Evolutionary conservation across 345 rosid genomes (phyloP).

Genomic region (Populus davidiana): DNA sequence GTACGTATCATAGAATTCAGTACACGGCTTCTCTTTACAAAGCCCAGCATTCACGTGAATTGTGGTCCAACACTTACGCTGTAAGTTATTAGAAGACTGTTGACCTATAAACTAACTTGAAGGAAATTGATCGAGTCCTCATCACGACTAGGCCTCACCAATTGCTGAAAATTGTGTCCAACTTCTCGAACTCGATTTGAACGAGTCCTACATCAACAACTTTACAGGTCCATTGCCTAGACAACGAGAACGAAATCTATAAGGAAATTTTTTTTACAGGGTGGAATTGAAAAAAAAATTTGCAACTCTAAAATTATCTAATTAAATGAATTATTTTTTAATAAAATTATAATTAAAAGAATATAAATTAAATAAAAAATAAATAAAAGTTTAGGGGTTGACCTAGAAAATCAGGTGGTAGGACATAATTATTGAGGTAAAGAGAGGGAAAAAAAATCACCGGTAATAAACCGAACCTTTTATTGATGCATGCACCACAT

Average conservation of each 20-base stretch:
- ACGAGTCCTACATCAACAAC: no score
- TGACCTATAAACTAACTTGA: not conserved
- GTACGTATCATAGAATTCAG: not conserved
- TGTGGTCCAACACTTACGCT: not conserved
- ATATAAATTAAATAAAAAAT: no score
- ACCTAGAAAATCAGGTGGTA: fast-evolving
- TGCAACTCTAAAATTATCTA: no score
- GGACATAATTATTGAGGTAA: fast-evolving
- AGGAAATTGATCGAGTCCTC: not conserved
- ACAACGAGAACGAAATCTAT: no score
- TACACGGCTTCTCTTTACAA: not conserved
- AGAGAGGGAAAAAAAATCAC: no score
- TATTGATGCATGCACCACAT: fast-evolving
- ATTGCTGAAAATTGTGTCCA: not conserved
- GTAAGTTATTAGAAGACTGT: not conserved
- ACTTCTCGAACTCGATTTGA: not conserved
- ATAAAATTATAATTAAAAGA: no score
- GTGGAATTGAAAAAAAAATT: no score
- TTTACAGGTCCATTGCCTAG: no score
- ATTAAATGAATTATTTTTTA: no score
- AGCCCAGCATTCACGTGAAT: not conserved
- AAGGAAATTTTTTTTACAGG: no score
- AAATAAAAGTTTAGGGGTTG: fast-evolving
- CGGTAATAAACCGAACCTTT: no score
- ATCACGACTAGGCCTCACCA: not conserved